Base-by-base conservation (phyloP, 2,329 filamentous ascomycete genomes). In the Rhinocladiella similis region DNA sequence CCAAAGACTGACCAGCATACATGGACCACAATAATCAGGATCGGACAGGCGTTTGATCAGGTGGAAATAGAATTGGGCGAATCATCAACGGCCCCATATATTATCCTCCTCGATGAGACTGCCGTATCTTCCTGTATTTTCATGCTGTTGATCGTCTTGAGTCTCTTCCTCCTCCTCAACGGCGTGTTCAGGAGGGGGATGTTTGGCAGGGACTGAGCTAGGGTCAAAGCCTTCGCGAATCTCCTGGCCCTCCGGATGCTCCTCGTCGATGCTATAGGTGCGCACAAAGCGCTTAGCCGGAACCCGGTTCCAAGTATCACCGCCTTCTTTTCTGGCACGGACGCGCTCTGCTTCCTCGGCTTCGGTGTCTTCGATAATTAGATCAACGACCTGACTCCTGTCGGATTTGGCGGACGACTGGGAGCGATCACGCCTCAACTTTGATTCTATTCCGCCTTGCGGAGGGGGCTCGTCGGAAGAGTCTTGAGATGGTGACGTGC, bases 341-440 rank as follows among this genome's bases (percentile, higher is more conserved):
- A 82, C 80, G 47, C 83, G 80, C 57, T 87, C 84, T 46, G 81
- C 75, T 53, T 84, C 79, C 66, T 87, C 85, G 5, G 83, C 84
- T 46, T 83, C 70, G 43, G 72, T 78, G 66, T 88, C 83, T 72
- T 88, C 84, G 7, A 89, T 82, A 0, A 88, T 80, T 3, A 89
- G 72, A 67, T 89, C 85, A 10, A 88, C 85, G 4, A 88, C 73
- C 63, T 88, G 85, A 61, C 83, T 84, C 58, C 75, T 76, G 38
- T 63, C 61, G 33, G 62, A 62, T 25, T 63, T 61, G 61, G 81
- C 80, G 1, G 83, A 86, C 56, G 74, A 42, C 75, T 74, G 14
- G 78, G 66, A 55, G 79, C 67, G 25, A 64, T 70, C 54, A 13
- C 60, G 48, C 22, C 53, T 61, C 7, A 65, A 46, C 39, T 63